Conservation (phyloP, 2,329 filamentous ascomycete genomes). For the Ceratocystis diversiconidia region DNA sequence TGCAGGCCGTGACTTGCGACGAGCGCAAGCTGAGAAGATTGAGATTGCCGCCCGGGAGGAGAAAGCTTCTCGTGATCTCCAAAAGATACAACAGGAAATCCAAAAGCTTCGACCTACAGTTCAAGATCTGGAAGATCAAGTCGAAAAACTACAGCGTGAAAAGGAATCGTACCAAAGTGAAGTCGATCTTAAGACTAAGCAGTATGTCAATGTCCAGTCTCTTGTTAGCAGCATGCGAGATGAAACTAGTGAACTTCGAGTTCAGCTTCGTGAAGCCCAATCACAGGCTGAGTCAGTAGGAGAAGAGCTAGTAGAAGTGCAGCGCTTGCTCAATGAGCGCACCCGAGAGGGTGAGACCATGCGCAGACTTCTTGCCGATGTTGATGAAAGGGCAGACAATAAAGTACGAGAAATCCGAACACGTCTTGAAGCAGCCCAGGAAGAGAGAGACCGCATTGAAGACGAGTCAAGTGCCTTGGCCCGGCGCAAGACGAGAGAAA, state of each 20-base stretch:
- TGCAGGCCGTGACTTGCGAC: constrained; percentile 62
- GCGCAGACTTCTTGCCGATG: constrained; percentile 73
- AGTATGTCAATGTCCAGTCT: constrained; percentile 73
- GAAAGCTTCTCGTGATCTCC: constrained; percentile 54
- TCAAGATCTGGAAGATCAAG: constrained; percentile 58
- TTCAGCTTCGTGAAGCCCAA: constrained; percentile 81
- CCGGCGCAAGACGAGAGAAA: constrained; percentile 62
- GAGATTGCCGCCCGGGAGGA: constrained; percentile 63
- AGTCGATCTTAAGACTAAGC: constrained; percentile 66
- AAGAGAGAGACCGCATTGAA: constrained; percentile 84
- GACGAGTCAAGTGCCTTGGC: constrained; percentile 73
- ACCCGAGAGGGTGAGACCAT: constrained; percentile 90
- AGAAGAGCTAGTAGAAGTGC: constrained; percentile 81
- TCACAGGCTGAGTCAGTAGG: constrained; percentile 73
- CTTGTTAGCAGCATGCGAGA: constrained; percentile 86
- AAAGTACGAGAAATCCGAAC: constrained; percentile 81
- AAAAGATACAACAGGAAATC: constrained; percentile 58
- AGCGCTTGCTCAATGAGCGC: constrained; percentile 71
- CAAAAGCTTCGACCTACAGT: constrained; percentile 47
- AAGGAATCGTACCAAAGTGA: constrained; percentile 59
- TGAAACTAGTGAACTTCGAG: constrained; percentile 72
- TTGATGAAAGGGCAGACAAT: constrained; percentile 66
- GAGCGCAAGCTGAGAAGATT: constrained; percentile 63
- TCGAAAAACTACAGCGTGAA: constrained; percentile 53
- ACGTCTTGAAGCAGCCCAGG: constrained; percentile 76